phyloP scores from a whole-genome alignment of 805 yeast species.

The Jamesozyma gamospora region DNA sequence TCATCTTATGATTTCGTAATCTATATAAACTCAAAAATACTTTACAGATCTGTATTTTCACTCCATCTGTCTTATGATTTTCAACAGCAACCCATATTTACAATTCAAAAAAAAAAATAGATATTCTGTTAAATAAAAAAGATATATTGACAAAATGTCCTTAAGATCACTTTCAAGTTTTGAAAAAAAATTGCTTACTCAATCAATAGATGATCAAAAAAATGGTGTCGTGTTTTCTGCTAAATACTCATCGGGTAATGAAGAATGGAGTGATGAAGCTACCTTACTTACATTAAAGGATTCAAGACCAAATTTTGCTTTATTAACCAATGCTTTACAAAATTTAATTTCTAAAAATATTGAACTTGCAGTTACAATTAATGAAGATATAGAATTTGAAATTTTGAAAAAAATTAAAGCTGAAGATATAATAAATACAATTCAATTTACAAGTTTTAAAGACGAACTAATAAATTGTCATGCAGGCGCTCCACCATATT shows the following conservation, averaged over 20 bases:
- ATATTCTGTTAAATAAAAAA: too few relatives aligned
- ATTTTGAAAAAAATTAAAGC: conserved; percentile 12
- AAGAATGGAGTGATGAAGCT: conserved; percentile 19
- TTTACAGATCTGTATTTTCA: too few relatives aligned
- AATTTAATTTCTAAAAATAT: conserved; percentile 16
- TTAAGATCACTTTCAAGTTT: conserved; percentile 19
- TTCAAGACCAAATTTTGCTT: conserved; percentile 9
- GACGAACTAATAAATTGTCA: conserved; percentile 23
- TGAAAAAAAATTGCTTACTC: conserved; percentile 19
- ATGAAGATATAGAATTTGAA: conserved; percentile 17
- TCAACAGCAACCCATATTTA: too few relatives aligned
- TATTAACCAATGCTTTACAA: conserved; percentile 15
- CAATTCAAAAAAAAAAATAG: too few relatives aligned
- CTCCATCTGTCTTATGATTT: too few relatives aligned
- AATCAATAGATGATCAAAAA: conserved; percentile 16
- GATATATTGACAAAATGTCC: conserved; percentile 13
- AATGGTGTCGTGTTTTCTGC: conserved; percentile 24
- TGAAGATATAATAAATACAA: conserved; percentile 18
- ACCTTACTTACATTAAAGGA: conserved; percentile 16
- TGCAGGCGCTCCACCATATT: conserved; percentile 21
- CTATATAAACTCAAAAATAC: too few relatives aligned
- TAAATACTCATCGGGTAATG: conserved; percentile 10
- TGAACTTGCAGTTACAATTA: conserved; percentile 19
- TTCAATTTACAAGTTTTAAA: conserved; percentile 16
- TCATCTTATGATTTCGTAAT: too few relatives aligned